Base-by-base conservation (phyloP, 345 rosid genomes). In the Leavenworthia alabamica region DNA sequence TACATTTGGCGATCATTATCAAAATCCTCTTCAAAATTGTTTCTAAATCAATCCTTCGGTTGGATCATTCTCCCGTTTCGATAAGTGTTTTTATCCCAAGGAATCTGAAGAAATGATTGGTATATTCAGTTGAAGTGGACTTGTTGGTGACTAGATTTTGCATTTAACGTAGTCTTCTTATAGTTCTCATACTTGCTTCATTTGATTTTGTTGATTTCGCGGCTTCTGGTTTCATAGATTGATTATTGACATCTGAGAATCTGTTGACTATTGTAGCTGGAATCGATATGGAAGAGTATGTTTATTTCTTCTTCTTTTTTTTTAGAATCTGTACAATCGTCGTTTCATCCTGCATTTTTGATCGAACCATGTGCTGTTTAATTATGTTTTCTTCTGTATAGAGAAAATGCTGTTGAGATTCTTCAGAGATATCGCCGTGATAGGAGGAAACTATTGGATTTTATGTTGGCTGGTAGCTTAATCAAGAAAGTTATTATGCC, bases 401-500 rank as follows among this genome's bases (percentile, higher is more conserved):
- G 99, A 77, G 96, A 87, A 71, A 86, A 64, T 79, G 86, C 60
- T 14, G 71, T 82, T 65, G 86, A 89, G 81, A 70, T 89, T 36
- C 76, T 93, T 15, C 99, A 93, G 71, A 81, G 96, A 47, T 89
- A 80, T 74, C 80, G 97, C 51, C 85, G 99, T 5, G 99, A 93
- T 73, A 75, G 99, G 76, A 82, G 80, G 3, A 60, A 83, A 35
- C 94, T 93, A 43, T 74, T 93, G 66, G 93, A 87, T 72, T 93
- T 83, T 68, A 76, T 93, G 56, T 81, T 89, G 49, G 83, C 96
- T 3, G 96, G 94, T 43, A 87, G 86, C 75, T 73, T 93, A 65
- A 80, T 93, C 53, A 89, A 83, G 92, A 89, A 89, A 77, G 99
- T 93, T 36, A 79, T 80, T 27, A 87, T 93, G 96, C 97, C 99